Conservation (phyloP, 2,329 filamentous ascomycete species). For the Hymenoscyphus albidus region DNA sequence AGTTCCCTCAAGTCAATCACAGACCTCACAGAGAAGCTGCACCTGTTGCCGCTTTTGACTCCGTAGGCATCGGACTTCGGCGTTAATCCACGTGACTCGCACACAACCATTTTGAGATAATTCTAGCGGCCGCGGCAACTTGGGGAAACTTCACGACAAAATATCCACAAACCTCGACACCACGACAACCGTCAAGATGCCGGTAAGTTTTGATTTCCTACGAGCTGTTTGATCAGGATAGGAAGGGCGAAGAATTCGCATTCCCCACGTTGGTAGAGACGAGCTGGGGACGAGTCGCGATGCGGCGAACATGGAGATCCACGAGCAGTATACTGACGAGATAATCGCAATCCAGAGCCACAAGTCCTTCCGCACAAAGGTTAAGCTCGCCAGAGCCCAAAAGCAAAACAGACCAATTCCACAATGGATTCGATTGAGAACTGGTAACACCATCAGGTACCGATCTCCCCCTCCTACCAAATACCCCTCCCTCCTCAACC, state of each 20-base stretch:
- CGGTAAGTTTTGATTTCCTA: constrained; percentile 40
- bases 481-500: background rate
- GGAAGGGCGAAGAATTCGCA: background rate
- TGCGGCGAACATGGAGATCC: background rate
- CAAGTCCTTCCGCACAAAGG: constrained; percentile 99
- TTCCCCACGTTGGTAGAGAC: background rate
- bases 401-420: constrained; percentile 99
- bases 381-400: constrained; percentile 99
- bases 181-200: constrained; percentile 49
- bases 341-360: constrained; percentile 66
- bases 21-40: background rate
- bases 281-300: background rate
- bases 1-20: background rate
- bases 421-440: constrained; percentile 98
- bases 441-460: constrained; percentile 99
- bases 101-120: background rate
- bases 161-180: constrained; percentile 29
- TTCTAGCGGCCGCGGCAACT: background rate
- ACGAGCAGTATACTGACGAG: constrained; percentile 18
- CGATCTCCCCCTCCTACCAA: constrained; percentile 11
- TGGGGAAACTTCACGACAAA: constrained; percentile 7
- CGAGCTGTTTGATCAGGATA: constrained; percentile 2
- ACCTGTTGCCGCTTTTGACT: background rate
- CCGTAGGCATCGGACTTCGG: background rate
- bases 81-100: background rate